phyloP scores from a whole-genome alignment of 2,329 filamentous ascomycete genomes.

The Trichoderma oligosporum region DNA sequence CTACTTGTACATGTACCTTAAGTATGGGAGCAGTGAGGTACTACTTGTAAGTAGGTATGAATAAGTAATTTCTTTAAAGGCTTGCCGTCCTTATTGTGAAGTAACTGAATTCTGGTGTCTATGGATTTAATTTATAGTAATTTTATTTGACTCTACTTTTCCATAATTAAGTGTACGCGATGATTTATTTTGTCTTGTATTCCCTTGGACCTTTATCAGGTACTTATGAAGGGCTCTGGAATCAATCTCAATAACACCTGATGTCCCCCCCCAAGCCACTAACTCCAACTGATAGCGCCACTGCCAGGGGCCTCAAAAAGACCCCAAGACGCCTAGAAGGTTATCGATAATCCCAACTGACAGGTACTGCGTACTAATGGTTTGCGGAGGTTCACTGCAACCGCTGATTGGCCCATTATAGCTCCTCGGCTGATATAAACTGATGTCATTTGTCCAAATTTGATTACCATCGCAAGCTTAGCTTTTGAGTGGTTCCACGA shows the following conservation, averaged over 20 bases:
- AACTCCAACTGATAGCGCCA: background rate
- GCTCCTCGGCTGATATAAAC: background rate
- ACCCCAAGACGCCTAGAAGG: background rate
- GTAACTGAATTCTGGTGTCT: no score
- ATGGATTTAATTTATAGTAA: background rate
- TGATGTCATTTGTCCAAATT: slow-evolving; percentile 19
- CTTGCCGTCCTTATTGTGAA: no score
- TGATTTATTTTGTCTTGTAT: no score
- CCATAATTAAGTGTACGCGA: no score
- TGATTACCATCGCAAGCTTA: background rate
- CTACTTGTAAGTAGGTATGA: no score
- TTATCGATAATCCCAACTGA: slow-evolving; percentile 13
- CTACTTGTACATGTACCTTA: no score
- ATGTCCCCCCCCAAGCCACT: background rate
- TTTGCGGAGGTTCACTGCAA: background rate
- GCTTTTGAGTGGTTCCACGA: background rate
- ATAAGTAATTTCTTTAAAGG: no score
- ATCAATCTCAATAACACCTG: no score
- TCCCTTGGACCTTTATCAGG: no score
- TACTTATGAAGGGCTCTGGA: no score
- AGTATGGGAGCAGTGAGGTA: no score
- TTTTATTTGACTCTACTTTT: background rate
- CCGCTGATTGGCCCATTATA: slow-evolving; percentile 6
- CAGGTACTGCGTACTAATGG: background rate
- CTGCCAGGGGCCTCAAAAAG: background rate